Conservation (phyloP, 192 early-diverging fungal species). For the Coemansia sp. region DNA sequence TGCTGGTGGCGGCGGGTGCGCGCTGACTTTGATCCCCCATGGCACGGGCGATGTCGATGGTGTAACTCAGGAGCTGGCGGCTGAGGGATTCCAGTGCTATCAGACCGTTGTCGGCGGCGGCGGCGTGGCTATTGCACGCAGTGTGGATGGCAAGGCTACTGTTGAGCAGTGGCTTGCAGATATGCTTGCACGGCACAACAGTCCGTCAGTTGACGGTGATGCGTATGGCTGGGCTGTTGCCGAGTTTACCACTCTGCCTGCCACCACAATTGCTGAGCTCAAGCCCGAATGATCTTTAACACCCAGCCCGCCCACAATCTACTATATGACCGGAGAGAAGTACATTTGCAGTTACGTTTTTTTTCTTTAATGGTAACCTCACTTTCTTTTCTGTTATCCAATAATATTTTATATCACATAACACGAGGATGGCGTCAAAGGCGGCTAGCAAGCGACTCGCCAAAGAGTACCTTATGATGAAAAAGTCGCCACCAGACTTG, state of each 20-base stretch:
- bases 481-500: conserved; percentile 81
- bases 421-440: conserved; percentile 66
- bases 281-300: conserved; percentile 1
- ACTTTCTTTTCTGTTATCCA: not conserved
- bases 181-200: not conserved
- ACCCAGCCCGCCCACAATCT: not conserved
- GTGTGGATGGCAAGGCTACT: conserved; percentile 8
- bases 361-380: not conserved
- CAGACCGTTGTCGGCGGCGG: conserved; percentile 69
- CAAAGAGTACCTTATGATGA: conserved; percentile 74
- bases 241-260: conserved; percentile 22
- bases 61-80: conserved; percentile 53
- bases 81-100: conserved; percentile 69
- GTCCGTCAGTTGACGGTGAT: not conserved
- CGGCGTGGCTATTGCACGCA: conserved; percentile 54
- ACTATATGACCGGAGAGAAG: not conserved
- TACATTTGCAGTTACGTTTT: not conserved
- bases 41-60: conserved; percentile 24
- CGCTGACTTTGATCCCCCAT: conserved; percentile 69
- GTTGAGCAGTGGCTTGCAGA: conserved; percentile 22
- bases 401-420: not conserved
- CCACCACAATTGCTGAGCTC: conserved; percentile 10
- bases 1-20: conserved; percentile 97
- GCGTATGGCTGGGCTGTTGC: conserved; percentile 9
- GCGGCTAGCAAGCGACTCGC: conserved; percentile 71